Evolutionary conservation across 495 filamentous ascomycete species (phyloP).

Genomic region (Trichoderma parareesei): DNA sequence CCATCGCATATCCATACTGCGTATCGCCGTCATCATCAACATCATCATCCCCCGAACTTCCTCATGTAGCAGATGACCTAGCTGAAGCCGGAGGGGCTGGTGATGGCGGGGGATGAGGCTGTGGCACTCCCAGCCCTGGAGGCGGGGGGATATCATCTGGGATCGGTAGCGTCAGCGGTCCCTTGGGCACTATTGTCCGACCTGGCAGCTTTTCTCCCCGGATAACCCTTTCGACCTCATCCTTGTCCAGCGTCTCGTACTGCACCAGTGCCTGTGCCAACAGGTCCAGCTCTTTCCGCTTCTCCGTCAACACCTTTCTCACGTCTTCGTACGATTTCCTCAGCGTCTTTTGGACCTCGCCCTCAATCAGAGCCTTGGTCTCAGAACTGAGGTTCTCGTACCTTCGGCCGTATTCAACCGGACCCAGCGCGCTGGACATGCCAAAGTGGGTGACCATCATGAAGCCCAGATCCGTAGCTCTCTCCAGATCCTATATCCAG

Average conservation of each 20-base stretch:
- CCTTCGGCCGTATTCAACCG: constrained; percentile 72
- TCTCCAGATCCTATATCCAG: constrained; percentile 61
- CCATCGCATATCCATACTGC: background rate
- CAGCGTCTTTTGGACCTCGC: constrained; percentile 74
- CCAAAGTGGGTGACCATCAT: constrained; percentile 77
- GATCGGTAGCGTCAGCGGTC: constrained; percentile 39
- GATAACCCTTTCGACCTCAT: constrained; percentile 83
- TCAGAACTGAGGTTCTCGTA: constrained; percentile 75
- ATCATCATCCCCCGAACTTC: background rate
- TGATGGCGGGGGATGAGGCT: constrained; percentile 13
- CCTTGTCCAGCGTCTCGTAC: constrained; percentile 82
- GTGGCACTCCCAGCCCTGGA: constrained; percentile 16
- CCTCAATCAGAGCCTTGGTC: constrained; percentile 76
- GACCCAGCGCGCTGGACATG: constrained; percentile 83
- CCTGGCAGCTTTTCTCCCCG: constrained; percentile 69
- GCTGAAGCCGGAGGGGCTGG: constrained; percentile 16
- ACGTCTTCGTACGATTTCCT: constrained; percentile 76
- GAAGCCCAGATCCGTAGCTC: constrained; percentile 72
- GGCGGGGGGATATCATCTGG: constrained; percentile 20
- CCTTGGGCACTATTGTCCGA: constrained; percentile 38
- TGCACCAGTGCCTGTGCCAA: constrained; percentile 84
- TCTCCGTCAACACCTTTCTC: constrained; percentile 56
- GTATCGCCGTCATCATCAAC: background rate
- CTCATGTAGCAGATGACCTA: constrained; percentile 3
- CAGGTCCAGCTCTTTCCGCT: constrained; percentile 74